Conservation (phyloP, 495 filamentous ascomycete species). For the Annulohypoxylon moriforme region DNA sequence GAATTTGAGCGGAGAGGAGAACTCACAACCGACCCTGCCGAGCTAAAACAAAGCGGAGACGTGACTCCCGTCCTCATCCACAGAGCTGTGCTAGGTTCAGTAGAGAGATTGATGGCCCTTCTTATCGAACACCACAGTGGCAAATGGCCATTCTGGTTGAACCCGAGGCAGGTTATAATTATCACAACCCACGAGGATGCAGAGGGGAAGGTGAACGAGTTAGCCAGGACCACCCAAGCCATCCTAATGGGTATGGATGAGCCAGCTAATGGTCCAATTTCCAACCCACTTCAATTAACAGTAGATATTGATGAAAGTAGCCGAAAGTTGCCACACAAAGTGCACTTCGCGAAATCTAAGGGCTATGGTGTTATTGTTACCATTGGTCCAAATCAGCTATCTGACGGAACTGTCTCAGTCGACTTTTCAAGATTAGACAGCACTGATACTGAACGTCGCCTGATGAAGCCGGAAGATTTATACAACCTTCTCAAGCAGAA, state of each 20-base stretch:
- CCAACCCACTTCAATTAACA: conserved; percentile 63
- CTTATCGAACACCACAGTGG: conserved; percentile 87
- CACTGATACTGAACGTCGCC: conserved; percentile 10
- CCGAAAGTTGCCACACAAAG: conserved; percentile 73
- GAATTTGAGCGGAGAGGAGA: conserved; percentile 69
- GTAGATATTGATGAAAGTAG: conserved; percentile 78
- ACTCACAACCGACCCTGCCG: conserved; percentile 54
- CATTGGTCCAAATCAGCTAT: conserved; percentile 69
- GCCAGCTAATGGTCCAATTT: conserved; percentile 52
- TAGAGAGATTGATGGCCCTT: conserved; percentile 88
- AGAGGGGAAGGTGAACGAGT: conserved; percentile 65
- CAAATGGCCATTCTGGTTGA: conserved; percentile 92
- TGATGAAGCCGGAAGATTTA: conserved; percentile 52
- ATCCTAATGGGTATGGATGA: conserved; percentile 57
- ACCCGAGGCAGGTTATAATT: conserved; percentile 82
- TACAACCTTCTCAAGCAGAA: conserved; percentile 49
- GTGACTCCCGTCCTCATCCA: conserved; percentile 88
- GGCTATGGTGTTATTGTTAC: conserved; percentile 81
- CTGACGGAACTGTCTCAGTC: conserved; percentile 48
- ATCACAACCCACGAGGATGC: conserved; percentile 60
- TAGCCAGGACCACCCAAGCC: conserved; percentile 62
- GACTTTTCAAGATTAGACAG: conserved; percentile 44
- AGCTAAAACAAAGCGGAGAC: conserved; percentile 59
- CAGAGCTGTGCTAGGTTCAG: conserved; percentile 85
- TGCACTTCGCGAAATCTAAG: conserved; percentile 75